phyloP scores from a whole-genome alignment of 129 eudicot genomes.

The Ambrosia artemisiifolia region DNA sequence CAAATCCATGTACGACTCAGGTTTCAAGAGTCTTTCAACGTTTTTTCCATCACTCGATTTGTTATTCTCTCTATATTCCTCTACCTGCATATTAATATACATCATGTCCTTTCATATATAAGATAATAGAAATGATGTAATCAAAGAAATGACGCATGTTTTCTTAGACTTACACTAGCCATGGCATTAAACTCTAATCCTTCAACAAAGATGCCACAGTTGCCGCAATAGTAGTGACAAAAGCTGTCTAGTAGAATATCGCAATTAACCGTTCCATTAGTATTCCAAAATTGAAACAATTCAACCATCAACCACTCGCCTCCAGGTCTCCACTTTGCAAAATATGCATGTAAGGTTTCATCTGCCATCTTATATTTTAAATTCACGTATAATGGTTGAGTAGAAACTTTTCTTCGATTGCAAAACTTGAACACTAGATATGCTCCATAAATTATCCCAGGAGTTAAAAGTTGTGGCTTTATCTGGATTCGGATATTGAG shows the following conservation, averaged over 20 bases:
- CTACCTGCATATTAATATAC: background rate
- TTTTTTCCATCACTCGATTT: background rate
- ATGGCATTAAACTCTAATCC: conserved; percentile 27
- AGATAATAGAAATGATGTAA: background rate
- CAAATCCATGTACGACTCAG: background rate
- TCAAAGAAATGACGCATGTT: background rate
- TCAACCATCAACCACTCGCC: conserved; percentile 19
- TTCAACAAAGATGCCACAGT: conserved; percentile 18
- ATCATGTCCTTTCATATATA: background rate
- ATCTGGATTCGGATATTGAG: no score
- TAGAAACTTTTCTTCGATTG: conserved; percentile 25
- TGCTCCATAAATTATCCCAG: conserved; percentile 19
- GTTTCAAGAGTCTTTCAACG: background rate
- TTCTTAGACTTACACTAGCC: conserved; percentile 7
- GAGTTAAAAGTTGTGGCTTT: conserved; percentile 20
- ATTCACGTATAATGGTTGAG: conserved; percentile 20
- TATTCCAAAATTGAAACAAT: conserved; percentile 23
- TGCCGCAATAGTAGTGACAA: conserved; percentile 27
- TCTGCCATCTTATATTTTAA: conserved; percentile 27
- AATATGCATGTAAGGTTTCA: conserved; percentile 26
- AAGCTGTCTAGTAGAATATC: conserved; percentile 23
- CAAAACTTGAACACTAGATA: conserved; percentile 33
- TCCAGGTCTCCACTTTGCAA: conserved; percentile 26
- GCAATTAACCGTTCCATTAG: conserved; percentile 7
- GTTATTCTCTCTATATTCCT: background rate